These are phyloP conservation scores for Ophioceras dolichostomum DNA, from an alignment of 2,329 filamentous ascomycete genomes.

Conservation along the genomic window DNA sequence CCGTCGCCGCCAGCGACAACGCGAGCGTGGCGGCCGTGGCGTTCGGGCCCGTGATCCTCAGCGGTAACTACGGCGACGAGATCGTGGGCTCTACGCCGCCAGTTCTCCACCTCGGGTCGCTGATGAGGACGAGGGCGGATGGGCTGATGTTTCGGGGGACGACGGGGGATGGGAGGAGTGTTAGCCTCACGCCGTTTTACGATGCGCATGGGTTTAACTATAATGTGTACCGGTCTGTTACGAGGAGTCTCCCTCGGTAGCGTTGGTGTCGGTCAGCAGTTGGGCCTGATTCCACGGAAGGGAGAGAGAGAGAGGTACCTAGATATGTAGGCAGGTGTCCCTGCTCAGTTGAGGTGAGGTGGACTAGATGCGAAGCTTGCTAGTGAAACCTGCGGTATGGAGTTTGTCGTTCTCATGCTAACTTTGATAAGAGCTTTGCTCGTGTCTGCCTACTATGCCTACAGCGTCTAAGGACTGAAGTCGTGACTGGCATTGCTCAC, in stretches of 20 bases:
- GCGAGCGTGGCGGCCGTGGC: conserved; percentile 27
- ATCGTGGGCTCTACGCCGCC: conserved; percentile 13
- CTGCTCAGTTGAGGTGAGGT: too few species aligned
- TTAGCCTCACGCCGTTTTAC: conserved; percentile 24
- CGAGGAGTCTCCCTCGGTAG: not conserved
- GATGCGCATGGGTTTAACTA: conserved; percentile 28
- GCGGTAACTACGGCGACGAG: conserved; percentile 28
- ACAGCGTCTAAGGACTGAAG: too few species aligned
- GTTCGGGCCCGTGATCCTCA: conserved; percentile 31
- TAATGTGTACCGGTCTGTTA: conserved; percentile 24
- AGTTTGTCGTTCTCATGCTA: too few species aligned
- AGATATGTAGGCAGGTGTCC: too few species aligned
- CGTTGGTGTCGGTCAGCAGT: not conserved
- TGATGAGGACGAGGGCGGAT: conserved; percentile 11
- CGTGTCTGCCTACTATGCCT: too few species aligned
- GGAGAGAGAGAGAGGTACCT: not conserved
- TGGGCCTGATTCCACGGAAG: not conserved
- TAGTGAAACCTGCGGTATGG: too few species aligned
- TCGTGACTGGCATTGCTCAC: too few species aligned
- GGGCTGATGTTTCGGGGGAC: conserved; percentile 20
- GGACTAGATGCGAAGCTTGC: too few species aligned
- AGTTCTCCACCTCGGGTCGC: conserved; percentile 15
- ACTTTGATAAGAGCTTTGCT: too few species aligned
- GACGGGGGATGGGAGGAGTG: conserved; percentile 13
- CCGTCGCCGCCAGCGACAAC: conserved; percentile 34